Conservation (phyloP, 2,329 filamentous ascomycete genomes). For the Fusarium sp. region DNA sequence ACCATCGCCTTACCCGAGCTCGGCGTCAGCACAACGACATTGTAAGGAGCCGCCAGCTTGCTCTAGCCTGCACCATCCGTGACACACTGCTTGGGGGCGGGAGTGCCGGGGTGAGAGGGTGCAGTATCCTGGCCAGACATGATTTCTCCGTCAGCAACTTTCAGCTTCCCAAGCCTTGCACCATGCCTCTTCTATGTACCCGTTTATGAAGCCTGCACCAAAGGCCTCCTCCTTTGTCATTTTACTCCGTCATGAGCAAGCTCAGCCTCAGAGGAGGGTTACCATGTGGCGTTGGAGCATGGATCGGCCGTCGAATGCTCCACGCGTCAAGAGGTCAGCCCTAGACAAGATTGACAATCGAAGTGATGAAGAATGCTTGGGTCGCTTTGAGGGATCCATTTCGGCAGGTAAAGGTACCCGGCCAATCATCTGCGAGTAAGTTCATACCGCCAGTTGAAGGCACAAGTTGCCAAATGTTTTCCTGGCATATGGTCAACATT, state of each 20-base stretch:
- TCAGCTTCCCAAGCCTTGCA: neutral
- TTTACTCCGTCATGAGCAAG: neutral
- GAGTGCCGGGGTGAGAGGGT: neutral
- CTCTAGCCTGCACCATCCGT: neutral
- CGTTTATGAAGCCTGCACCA: neutral
- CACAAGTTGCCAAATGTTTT: neutral
- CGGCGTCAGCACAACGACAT: slow-evolving; percentile 15
- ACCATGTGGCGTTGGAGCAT: neutral
- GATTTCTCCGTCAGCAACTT: neutral
- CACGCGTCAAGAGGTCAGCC: neutral
- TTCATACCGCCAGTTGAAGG: neutral
- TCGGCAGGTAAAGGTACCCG: neutral
- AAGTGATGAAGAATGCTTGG: neutral
- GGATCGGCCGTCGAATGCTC: neutral
- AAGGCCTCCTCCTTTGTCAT: neutral
- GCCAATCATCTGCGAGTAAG: neutral
- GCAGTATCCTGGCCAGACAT: neutral
- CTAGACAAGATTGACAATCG: neutral
- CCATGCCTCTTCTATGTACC: neutral
- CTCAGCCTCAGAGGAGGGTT: neutral
- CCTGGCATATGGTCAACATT: neutral
- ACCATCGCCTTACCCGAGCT: slow-evolving; percentile 7
- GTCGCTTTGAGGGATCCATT: neutral
- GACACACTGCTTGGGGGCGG: neutral
- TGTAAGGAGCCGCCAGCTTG: neutral